Evolutionary conservation across 768 basidiomycete species (phyloP), one percentile per base, ranked within the genome.

Genomic region (Phanerodontia chrysosporium): DNA sequence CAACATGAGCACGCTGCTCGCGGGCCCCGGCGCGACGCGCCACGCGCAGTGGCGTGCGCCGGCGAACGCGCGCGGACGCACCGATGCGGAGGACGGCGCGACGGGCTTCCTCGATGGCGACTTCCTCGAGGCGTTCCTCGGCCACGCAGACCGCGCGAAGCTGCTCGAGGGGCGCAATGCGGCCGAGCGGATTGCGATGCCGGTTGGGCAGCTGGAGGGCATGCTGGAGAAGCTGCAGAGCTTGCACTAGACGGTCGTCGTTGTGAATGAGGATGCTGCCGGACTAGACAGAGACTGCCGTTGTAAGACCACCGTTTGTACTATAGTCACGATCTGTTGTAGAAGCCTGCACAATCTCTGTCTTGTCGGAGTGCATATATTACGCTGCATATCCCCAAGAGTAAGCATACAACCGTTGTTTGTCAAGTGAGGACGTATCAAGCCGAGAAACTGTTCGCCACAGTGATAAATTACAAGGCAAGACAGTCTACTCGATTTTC

Each of bases 21-120:
- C 74, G 27, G 82, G 76, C 3, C 74, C 82, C 4, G 88, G 86
- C 1, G 83, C 81, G 1, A 67, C 78, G 18, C 79, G 77, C 35
- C 90, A 92, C 63, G 75, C 85, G 16, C 80, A 76, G 89, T 91
- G 81, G 70, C 81, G 93, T 53, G 77, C 89, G 0, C 91, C 92
- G 0, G 83, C 82, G 62, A 82, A 76, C 39, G 74, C 74, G 0
- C 68, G 74, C 24, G 84, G 87, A 7, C 76, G 77, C 24, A 84
- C 80, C 51, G 88, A 90, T 64, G 76, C 79, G 8, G 81, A 86
- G 30, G 65, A 71, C 27, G 12, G 12, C 4, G 79, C 88, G 1
- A 79, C 78, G 42, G 93, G 92, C 16, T 94, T 97, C 78, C 76
- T 97, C 28, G 94, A 97, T 61, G 95, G 94, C 1, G 89, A 92